Evolutionary conservation across 2,329 filamentous ascomycete genomes (phyloP).

Genomic region (Botrytis porri): DNA sequence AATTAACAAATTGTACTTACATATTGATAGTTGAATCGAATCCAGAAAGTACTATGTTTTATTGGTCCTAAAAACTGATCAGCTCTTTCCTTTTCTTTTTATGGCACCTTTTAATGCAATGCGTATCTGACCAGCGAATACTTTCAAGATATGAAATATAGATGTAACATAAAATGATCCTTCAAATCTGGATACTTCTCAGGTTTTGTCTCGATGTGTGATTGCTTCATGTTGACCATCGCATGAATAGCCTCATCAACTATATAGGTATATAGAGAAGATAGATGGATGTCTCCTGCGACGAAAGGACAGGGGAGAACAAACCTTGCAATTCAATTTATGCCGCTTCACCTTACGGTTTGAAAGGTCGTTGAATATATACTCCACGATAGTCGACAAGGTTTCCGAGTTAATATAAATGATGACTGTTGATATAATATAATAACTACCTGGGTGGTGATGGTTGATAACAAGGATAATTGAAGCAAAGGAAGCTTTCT

Average conservation of each 20-base stretch:
- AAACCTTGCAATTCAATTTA: background rate
- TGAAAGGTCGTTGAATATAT: background rate
- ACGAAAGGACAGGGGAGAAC: background rate
- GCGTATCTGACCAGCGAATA: background rate
- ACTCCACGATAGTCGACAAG: background rate
- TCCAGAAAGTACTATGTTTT: constrained; percentile 7
- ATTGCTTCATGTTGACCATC: too few species aligned
- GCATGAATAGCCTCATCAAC: background rate
- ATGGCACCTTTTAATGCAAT: background rate
- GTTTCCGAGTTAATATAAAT: background rate
- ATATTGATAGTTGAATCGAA: background rate
- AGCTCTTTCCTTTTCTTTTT: constrained; percentile 1
- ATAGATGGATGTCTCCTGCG: background rate
- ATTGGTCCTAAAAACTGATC: background rate
- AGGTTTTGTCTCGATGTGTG: background rate
- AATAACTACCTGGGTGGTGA: too few species aligned
- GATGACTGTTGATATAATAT: background rate
- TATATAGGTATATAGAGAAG: background rate
- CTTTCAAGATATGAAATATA: background rate
- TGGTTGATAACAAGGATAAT: background rate
- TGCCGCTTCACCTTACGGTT: background rate
- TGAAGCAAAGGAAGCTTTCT: background rate
- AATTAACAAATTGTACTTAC: background rate
- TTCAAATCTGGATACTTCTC: background rate
- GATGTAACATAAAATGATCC: background rate